phyloP scores from a whole-genome alignment of 306 rosid genomes.

The Leucaena leucocephala region DNA sequence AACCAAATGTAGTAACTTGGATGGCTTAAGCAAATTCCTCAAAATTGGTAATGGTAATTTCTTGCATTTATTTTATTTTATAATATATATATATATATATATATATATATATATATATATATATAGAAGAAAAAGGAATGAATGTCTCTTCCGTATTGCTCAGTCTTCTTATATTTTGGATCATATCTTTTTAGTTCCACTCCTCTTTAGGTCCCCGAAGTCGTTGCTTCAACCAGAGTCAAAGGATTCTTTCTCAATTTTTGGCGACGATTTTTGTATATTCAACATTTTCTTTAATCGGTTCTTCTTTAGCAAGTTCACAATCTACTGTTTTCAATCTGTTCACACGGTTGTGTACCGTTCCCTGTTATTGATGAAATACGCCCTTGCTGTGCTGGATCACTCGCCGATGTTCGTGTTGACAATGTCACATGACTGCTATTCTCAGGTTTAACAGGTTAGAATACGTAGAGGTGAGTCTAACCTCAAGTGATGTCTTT shows the following conservation, averaged over 20 bases:
- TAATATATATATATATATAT: too few relatives aligned
- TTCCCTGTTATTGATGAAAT: neutral
- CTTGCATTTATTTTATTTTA: too few relatives aligned
- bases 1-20: too few relatives aligned
- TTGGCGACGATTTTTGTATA: neutral
- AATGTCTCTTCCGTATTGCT: neutral
- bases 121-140: neutral
- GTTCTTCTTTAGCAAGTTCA: neutral
- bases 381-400: neutral
- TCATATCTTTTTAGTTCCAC: neutral
- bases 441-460: neutral
- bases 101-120: too few relatives aligned
- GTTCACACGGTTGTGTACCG: neutral
- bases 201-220: neutral
- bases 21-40: too few relatives aligned
- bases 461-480: slow-evolving; percentile 3
- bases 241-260: neutral
- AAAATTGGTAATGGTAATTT: too few relatives aligned
- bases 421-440: neutral
- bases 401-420: neutral
- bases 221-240: neutral
- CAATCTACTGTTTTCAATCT: neutral
- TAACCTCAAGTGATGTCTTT: neutral
- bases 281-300: neutral
- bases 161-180: neutral